Evolutionary conservation across 2,329 filamentous ascomycete genomes (phyloP), one percentile per base, ranked within the genome.

Genomic region (Pseudocercospora macadamiae): DNA sequence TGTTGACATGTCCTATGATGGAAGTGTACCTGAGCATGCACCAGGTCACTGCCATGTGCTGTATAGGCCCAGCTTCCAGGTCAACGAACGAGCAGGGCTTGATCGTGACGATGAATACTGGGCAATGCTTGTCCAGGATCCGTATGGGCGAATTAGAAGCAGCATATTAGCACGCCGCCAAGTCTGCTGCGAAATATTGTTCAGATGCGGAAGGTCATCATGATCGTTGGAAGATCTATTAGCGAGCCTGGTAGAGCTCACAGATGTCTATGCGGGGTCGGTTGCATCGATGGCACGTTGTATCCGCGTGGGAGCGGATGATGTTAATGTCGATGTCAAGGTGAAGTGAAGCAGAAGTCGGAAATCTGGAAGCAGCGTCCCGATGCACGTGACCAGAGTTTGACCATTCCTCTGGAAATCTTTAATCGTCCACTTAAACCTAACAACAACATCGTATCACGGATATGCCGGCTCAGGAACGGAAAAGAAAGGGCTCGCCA

Each of bases 401-500:
- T 36, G 32, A 36, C 12, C 6, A 32, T 6, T 7, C 28, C 28
- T 39, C 34, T 39, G n/a, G n/a, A 10, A 47, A 16, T 26, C 42
- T 47, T 26, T 14, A 47, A 7, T 32, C 12, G 12, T 32, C 6
- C 6, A 32, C 28, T 32, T 32, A 12, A n/a, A 32, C 28, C 28
- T 6, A 32, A 32, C 28, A 32, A 32, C 28, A n/a, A n/a, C n/a
- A n/a, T n/a, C n/a, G n/a, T n/a, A n/a, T n/a, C n/a, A n/a, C n/a
- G n/a, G n/a, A 52, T 19, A 65, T 65, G 63, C 59, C 72, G 2
- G 37, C 63, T 23, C n/a, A n/a, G n/a, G 59, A 66, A 63, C 61
- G 67, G 4, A 76, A 76, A 53, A 70, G 74, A 34, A 76, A 75
- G 64, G 70, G 71, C 28, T 73, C 73, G 16, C 71, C 70, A 7